phyloP scores from a whole-genome alignment of 2,329 filamentous ascomycete genomes.

The Fusarium musae region DNA sequence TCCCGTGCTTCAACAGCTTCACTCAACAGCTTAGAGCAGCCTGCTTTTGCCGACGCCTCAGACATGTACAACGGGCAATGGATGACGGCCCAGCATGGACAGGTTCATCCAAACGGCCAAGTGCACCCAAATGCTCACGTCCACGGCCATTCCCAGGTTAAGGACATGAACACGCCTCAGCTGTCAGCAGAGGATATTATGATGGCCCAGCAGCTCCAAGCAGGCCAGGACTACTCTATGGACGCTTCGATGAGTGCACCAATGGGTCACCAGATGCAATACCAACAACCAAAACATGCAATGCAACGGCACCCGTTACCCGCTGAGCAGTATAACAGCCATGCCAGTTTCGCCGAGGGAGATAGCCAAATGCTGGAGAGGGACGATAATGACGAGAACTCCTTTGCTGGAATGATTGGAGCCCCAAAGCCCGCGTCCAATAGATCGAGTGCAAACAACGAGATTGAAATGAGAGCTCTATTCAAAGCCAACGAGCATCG shows the following conservation, averaged over 20 bases:
- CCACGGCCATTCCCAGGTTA: conserved; percentile 52
- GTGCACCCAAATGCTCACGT: conserved; percentile 26
- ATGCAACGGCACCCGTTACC: conserved; percentile 63
- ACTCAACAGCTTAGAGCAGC: conserved; percentile 65
- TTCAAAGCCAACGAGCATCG: conserved; percentile 76
- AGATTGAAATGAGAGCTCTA: conserved; percentile 81
- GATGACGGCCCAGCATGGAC: conserved; percentile 48
- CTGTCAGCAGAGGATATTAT: conserved; percentile 70
- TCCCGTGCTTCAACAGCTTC: conserved; percentile 68
- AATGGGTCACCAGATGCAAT: conserved; percentile 56
- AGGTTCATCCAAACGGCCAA: conserved; percentile 29
- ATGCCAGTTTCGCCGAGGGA: conserved; percentile 65
- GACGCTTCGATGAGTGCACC: conserved; percentile 58
- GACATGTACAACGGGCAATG: conserved; percentile 63
- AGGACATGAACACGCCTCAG: conserved; percentile 57
- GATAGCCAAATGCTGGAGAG: conserved; percentile 71
- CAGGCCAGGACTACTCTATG: conserved; percentile 62
- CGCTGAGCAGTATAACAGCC: conserved; percentile 62
- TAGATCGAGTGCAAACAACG: conserved; percentile 80
- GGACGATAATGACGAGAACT: conserved; percentile 69
- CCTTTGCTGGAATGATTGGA: conserved; percentile 56
- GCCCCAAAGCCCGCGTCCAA: conserved; percentile 68
- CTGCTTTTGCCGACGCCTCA: conserved; percentile 55
- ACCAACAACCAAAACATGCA: conserved; percentile 52
- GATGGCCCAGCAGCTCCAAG: conserved; percentile 66